These are phyloP conservation scores for Lobosporangium transversale DNA, from an alignment of 192 early-diverging fungal species.

Conservation along the genomic window DNA sequence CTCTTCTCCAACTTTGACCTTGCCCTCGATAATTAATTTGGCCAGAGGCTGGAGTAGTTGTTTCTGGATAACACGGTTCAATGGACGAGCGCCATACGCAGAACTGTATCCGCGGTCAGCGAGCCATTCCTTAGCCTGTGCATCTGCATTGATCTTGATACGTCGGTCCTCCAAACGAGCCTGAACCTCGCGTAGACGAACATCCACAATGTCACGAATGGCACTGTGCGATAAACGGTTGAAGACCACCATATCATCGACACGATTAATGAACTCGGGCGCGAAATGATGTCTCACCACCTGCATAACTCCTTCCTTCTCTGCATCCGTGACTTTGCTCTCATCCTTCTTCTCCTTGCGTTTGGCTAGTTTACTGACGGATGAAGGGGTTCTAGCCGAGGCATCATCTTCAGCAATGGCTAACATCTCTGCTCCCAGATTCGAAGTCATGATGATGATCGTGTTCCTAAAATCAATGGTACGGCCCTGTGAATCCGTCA, in stretches of 20 bases:
- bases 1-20: constrained; percentile 60
- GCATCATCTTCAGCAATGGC: constrained; percentile 57
- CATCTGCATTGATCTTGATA: constrained; percentile 76
- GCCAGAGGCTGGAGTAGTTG: constrained; percentile 65
- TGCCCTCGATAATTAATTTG: constrained; percentile 59
- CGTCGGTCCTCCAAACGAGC: constrained; percentile 78
- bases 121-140: constrained; percentile 79
- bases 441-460: constrained; percentile 85
- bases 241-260: constrained; percentile 83
- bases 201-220: constrained; percentile 81
- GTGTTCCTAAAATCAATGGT: constrained; percentile 84
- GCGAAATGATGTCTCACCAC: constrained; percentile 79
- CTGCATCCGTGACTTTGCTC: constrained; percentile 57
- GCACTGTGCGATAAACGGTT: constrained; percentile 73
- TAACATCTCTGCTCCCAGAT: constrained; percentile 78
- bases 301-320: constrained; percentile 71
- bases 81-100: constrained; percentile 92
- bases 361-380: constrained; percentile 6
- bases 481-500: constrained; percentile 83
- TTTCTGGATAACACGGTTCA: constrained; percentile 89
- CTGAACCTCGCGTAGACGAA: constrained; percentile 74
- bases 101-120: constrained; percentile 89
- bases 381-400: constrained; percentile 10
- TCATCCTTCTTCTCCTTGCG: constrained; percentile 9
- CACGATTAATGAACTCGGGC: constrained; percentile 83